These are phyloP conservation scores for Leccinum longicurvipes DNA, from an alignment of 768 basidiomycete genomes.

Conservation along the genomic window DNA sequence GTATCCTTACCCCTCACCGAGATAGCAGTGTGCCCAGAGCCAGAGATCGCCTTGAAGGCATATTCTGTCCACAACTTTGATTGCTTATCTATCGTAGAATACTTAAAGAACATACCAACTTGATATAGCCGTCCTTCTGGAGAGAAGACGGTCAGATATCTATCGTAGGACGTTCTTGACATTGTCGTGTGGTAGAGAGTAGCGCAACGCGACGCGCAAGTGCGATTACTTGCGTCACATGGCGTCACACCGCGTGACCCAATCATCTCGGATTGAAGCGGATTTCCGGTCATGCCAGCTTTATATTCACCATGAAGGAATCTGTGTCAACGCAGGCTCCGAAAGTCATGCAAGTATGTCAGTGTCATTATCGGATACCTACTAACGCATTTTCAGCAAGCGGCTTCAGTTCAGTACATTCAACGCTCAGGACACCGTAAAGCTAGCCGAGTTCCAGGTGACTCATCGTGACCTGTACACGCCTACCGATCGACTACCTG, in stretches of 20 bases:
- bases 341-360: conserved; percentile 67
- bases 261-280: background rate
- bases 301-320: conserved; percentile 58
- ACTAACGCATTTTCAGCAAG: conserved; percentile 55
- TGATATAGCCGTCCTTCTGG: conserved; percentile 97
- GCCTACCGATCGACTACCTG: conserved; percentile 75
- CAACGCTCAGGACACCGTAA: conserved; percentile 92
- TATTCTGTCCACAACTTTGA: conserved; percentile 60
- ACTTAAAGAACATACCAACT: conserved; percentile 68
- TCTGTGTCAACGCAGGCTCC: conserved; percentile 74
- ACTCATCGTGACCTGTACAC: conserved; percentile 92
- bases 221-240: conserved; percentile 37
- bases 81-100: background rate
- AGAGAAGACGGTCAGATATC: conserved; percentile 96
- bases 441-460: conserved; percentile 94
- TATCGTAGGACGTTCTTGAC: conserved; percentile 94
- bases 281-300: background rate
- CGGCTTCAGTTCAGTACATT: conserved; percentile 94
- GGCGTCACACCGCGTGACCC: conserved; percentile 16
- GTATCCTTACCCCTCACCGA: conserved; percentile 94
- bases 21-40: conserved; percentile 92
- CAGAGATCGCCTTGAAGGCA: conserved; percentile 99
- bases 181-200: conserved; percentile 51
- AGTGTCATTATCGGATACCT: background rate
- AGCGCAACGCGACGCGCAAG: conserved; percentile 57